Evolutionary conservation across 2,329 filamentous ascomycete species (phyloP).

Genomic region (Hypoxylon sp.): DNA sequence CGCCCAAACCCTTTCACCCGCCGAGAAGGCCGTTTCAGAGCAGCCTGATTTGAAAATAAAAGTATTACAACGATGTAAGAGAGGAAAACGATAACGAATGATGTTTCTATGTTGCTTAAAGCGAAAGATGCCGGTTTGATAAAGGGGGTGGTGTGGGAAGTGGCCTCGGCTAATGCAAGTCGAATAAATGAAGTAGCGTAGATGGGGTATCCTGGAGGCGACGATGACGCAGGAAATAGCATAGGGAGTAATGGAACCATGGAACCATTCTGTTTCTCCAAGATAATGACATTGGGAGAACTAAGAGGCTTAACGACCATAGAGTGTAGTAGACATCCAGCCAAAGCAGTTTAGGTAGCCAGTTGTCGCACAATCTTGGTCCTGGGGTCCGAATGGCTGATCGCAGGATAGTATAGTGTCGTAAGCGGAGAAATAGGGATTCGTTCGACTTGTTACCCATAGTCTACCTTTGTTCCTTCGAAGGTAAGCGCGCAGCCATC

Average conservation of each 20-base stretch:
- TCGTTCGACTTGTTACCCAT: background rate
- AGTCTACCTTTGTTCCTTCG: background rate
- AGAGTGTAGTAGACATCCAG: background rate
- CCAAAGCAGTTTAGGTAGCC: background rate
- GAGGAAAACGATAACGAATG: slow-evolving; percentile 2
- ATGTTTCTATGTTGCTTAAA: background rate
- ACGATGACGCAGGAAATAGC: background rate
- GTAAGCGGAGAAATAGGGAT: background rate
- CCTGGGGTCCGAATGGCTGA: background rate
- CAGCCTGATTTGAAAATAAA: background rate
- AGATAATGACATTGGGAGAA: background rate
- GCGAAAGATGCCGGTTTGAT: background rate
- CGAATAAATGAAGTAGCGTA: background rate
- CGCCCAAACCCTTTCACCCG: background rate
- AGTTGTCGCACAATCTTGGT: background rate
- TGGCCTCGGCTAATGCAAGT: background rate
- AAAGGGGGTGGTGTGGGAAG: background rate
- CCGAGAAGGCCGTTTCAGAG: background rate
- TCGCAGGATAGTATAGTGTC: background rate
- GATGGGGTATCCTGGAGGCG: background rate
- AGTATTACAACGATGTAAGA: slow-evolving; percentile 18
- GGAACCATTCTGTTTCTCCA: background rate
- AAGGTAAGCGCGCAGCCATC: slow-evolving; percentile 15
- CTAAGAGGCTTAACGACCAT: background rate
- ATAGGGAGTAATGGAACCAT: background rate